These are phyloP conservation scores for Stropharia rugosoannulata DNA, from an alignment of 768 basidiomycete genomes.

Conservation along the genomic window DNA sequence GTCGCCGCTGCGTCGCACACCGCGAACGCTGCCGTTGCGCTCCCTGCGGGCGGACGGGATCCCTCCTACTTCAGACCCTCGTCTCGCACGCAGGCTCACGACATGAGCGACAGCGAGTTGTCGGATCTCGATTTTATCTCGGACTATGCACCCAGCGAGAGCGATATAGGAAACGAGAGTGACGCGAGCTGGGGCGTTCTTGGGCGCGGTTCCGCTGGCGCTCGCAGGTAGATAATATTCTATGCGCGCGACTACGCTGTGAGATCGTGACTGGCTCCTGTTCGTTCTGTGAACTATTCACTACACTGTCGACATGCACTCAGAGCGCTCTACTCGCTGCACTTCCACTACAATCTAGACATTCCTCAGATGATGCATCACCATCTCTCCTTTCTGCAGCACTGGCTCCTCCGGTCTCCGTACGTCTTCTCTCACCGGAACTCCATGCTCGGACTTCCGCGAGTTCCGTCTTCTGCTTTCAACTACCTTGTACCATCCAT, in stretches of 20 bases:
- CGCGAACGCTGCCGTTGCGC: neutral
- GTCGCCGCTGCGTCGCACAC: neutral
- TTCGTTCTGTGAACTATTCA: too few relatives aligned
- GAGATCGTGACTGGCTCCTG: neutral
- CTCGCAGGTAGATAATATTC: neutral
- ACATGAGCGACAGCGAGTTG: constrained; percentile 13
- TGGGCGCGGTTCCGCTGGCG: too few relatives aligned
- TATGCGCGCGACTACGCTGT: neutral
- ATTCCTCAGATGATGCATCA: too few relatives aligned
- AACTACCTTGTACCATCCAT: too few relatives aligned
- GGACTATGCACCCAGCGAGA: constrained; percentile 15
- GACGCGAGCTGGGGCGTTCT: constrained; percentile 17
- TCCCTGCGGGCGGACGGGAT: constrained; percentile 1
- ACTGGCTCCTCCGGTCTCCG: too few relatives aligned
- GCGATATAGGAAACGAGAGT: neutral
- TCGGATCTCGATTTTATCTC: constrained; percentile 26
- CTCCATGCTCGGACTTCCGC: too few relatives aligned
- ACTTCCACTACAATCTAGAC: neutral
- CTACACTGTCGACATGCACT: neutral
- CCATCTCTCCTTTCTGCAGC: too few relatives aligned
- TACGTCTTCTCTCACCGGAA: neutral
- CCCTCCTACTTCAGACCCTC: constrained; percentile 5
- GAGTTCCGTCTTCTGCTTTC: too few relatives aligned
- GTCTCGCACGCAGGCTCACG: neutral
- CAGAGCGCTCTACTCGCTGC: too few relatives aligned